Base-by-base conservation (phyloP, 2,329 filamentous ascomycete species). In the Cordyceps javanica region DNA sequence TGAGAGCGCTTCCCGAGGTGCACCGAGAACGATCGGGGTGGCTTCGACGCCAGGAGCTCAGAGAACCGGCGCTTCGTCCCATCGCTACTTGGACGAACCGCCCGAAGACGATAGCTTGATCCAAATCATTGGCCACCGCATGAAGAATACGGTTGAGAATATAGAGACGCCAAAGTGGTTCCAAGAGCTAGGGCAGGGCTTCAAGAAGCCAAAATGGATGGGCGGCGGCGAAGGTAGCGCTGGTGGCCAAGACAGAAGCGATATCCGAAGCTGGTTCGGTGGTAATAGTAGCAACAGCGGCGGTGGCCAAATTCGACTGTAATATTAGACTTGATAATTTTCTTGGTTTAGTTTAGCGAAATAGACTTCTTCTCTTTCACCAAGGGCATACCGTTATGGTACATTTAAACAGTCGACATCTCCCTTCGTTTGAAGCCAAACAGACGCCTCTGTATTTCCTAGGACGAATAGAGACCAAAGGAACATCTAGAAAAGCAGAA, bases 71-170 rank as follows among this genome's bases (percentile, higher is more conserved):
- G 61, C 60, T 21, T 50, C 67, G 16, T 62, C 62, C 11, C 59
- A 65, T 34, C 48, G 70, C 28, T 63, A 72, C 38, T 67, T 75
- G 30, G 70, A 80, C 21, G 80, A 82, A 0, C 80, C 81, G 8
- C 79, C 82, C 1, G 87, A 89, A 32, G 86, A 91, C 14, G 89
- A 91, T 56, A 90, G 87, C 62, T 90, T 96, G 70, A 91, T 97
- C 67, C 82, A 89, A 63, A 87, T 88, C 34, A 85, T 97, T 60
- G 86, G 89, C 0, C 89, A 95, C 68, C 82, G 93, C 36, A 86
- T 99, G 65, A 89, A 87, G 72, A 99, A 99, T 67, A 97, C 94
- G 0, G 84, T 97, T 54, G 93, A 97, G 60, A 88, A 85, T 0
- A 81, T 91, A 2, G 88, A 91, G 54, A 81, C 87, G 30, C 93